Base-by-base conservation (phyloP, 805 yeast species). In the Cyberlindnera meyerae region DNA sequence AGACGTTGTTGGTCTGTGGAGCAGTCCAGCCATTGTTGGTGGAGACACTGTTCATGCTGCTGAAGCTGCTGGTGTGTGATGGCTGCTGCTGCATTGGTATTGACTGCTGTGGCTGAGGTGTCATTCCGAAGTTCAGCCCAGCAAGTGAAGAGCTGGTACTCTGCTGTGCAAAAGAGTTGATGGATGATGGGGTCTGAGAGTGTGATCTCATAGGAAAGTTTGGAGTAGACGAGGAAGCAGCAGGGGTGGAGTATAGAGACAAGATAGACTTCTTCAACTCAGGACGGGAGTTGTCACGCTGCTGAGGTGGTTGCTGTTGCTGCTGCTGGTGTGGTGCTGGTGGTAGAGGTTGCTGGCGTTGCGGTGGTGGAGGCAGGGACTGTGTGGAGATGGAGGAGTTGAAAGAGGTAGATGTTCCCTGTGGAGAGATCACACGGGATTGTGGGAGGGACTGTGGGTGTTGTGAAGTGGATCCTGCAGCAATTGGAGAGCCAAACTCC, bases 261-360 rank as follows among this genome's bases (percentile, higher is more conserved):
- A 93, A 63, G 42, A 93, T 93, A 1, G 96, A 86, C 62, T 86
- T 86, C 56, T 93, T 93, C 59, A 93, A 70, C 54, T 90, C 97
- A 4, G 93, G 90, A 53, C 96, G 72, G 24, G 70, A 38, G 42
- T 36, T 44, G 24, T 54, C 48, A 22, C 51, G 44, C 33, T 42
- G 45, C 28, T 36, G 49, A 27, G 31, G 45, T 27, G 39, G 45
- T 26, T 25, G 36, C 15, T 34, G 36, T 24, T 28, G 36, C 39
- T 45, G 45, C 32, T 39, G 42, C 31, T 29, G 44, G 11, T 31
- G 32, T 13, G 29, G 39, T 27, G 48, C 40, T 34, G 40, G 46
- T 26, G 22, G 46, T 18, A 34, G 43, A 22, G 33, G 46, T 15
- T 35, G 42, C 25, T 29, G 39, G 5, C 30, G 37, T 27, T 24